Evolutionary conservation across 768 basidiomycete genomes (phyloP).

Genomic region (Asterophora parasitica): DNA sequence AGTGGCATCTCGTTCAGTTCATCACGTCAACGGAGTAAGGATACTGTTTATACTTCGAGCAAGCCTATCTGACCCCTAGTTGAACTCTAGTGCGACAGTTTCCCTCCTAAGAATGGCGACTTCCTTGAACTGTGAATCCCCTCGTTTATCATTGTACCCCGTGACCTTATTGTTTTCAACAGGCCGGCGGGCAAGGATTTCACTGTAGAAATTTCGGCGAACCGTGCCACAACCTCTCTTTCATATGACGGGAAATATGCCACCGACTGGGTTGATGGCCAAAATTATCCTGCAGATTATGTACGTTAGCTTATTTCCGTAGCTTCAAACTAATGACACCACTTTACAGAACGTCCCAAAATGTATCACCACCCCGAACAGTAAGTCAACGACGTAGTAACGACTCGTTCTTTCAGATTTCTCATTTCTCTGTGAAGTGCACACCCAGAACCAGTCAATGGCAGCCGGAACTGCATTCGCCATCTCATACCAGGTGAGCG

Average conservation of each 20-base stretch:
- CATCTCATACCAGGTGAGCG: constrained; percentile 44
- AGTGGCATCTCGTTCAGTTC: constrained; percentile 25
- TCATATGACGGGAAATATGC: constrained; percentile 35
- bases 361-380: constrained; percentile 46
- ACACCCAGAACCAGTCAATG: constrained; percentile 45
- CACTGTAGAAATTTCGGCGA: constrained; percentile 44
- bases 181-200: constrained; percentile 48
- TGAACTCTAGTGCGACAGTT: constrained; percentile 32
- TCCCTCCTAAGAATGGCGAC: constrained; percentile 36
- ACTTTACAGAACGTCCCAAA: constrained; percentile 22
- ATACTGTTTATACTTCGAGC: neutral
- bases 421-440: constrained; percentile 30
- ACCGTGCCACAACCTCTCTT: constrained; percentile 43
- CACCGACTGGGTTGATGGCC: constrained; percentile 44
- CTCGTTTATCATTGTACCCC: neutral
- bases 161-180: neutral
- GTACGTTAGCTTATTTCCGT: constrained; percentile 24
- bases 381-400: constrained; percentile 24
- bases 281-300: constrained; percentile 38
- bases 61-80: neutral
- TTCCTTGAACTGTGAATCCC: constrained; percentile 38
- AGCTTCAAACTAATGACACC: neutral
- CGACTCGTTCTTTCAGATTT: neutral
- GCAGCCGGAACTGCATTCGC: constrained; percentile 55
- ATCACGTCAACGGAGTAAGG: constrained; percentile 30